Evolutionary conservation across 202 grass and related monocot species (phyloP), one percentile per base, ranked within the genome.

Genomic region (Cymbopogon flexuosus): DNA sequence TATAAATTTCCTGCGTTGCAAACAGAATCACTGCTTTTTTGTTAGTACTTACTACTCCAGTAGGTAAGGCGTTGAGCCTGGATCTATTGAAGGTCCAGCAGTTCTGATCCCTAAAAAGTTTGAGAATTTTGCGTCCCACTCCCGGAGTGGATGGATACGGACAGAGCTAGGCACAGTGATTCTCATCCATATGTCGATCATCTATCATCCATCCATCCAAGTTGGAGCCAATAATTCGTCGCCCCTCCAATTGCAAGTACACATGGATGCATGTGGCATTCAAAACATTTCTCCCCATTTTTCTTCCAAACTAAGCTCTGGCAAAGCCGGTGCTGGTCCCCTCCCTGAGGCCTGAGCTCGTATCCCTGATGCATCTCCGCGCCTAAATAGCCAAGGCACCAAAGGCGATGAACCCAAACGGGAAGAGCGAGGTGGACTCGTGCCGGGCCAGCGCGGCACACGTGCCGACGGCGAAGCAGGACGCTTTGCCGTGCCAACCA

Each of bases 211-310:
- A 70, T 76, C 3, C 46, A 66, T 81, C 82, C 82, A 76, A 72
- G 72, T 18, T 39, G 78, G 37, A 85, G 35, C 79, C 83, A 89
- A 86, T 83, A 79, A 83, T 79, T 43, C 79, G 8, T 69, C 14
- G 14, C 83, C 41, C 7, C 35, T 36, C 35, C 35, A 36, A 36
- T 6, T 13, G 74, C 79, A 79, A 83, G 79, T 83, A 86, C 88
- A 79, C 83, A 79, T 86, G 84, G 83, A 43, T 6, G 68, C 84
- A 86, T 86, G 84, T 86, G 88, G 75, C 41, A 39, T 70, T 86
- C 69, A 86, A 83, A 86, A 64, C 79, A 79, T 89, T 75, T 89
- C 77, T 73, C 81, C 81, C 18, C 61, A 18, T 24, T 57, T 39
- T 16, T 14, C 13, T 66, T 16, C 8, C 31, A 78, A 65, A 24